These are phyloP conservation scores for Russula virescens DNA, from an alignment of 768 basidiomycete genomes.

Conservation along the genomic window DNA sequence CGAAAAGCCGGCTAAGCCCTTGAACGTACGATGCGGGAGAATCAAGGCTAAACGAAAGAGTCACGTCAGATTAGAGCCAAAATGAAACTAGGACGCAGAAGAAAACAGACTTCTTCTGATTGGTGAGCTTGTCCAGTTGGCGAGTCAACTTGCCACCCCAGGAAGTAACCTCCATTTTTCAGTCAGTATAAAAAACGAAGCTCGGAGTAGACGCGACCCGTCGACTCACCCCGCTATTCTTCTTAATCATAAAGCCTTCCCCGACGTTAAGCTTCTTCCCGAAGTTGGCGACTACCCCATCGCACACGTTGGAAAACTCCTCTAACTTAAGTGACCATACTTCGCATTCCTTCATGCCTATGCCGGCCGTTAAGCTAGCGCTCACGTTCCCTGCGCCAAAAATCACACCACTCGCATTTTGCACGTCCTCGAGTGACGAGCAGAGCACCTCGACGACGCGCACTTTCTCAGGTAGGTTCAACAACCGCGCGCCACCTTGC, in stretches of 20 bases:
- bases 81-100: not conserved
- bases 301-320: slow-evolving; percentile 73
- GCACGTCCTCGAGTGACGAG: slow-evolving; percentile 74
- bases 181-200: not conserved
- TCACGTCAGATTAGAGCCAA: slow-evolving; percentile 8
- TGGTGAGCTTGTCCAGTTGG: slow-evolving; percentile 78
- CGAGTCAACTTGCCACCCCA: slow-evolving; percentile 73
- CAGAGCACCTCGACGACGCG: slow-evolving; percentile 76
- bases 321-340: slow-evolving; percentile 73
- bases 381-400: slow-evolving; percentile 78
- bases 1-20: slow-evolving; percentile 67
- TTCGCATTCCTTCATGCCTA: slow-evolving; percentile 73
- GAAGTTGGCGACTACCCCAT: slow-evolving; percentile 72
- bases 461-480: slow-evolving; percentile 78
- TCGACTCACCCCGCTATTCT: slow-evolving; percentile 50
- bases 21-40: slow-evolving; percentile 82
- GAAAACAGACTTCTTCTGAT: slow-evolving; percentile 72
- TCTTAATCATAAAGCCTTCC: slow-evolving; percentile 81
- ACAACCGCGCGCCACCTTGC: slow-evolving; percentile 80
- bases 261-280: slow-evolving; percentile 86
- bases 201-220: not conserved
- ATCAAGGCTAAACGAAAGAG: slow-evolving; percentile 54
- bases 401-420: slow-evolving; percentile 60
- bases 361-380: slow-evolving; percentile 66
- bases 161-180: slow-evolving; percentile 40